phyloP scores from a whole-genome alignment of 2,329 filamentous ascomycete species.

The Lachnellula occidentalis region DNA sequence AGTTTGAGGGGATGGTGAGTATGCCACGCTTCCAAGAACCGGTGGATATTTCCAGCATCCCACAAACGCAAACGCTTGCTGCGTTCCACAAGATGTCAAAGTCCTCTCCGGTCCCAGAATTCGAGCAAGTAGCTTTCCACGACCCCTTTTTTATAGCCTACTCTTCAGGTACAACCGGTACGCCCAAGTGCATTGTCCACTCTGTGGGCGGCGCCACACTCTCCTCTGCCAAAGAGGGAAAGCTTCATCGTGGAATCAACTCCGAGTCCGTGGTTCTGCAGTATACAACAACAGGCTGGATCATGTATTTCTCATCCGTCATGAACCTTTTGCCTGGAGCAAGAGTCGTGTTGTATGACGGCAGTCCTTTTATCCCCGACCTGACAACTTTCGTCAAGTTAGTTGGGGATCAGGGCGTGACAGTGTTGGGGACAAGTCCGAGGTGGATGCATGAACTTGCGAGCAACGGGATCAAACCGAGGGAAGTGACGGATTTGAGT shows the following conservation, averaged over 20 bases:
- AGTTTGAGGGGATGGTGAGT: constrained; percentile 59
- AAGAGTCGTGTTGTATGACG: constrained; percentile 70
- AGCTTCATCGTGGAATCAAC: constrained; percentile 43
- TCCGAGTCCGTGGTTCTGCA: constrained; percentile 44
- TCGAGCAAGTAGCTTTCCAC: constrained; percentile 34
- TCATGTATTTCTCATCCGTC: constrained; percentile 72
- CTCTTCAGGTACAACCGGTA: constrained; percentile 74
- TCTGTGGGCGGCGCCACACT: constrained; percentile 61
- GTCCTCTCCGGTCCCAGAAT: constrained; percentile 7
- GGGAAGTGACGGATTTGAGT: constrained; percentile 54
- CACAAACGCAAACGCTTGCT: constrained; percentile 33
- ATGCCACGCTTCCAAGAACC: constrained; percentile 60
- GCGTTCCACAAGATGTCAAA: constrained; percentile 37
- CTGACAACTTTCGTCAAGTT: constrained; percentile 57
- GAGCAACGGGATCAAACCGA: constrained; percentile 55
- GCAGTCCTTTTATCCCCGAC: constrained; percentile 71
- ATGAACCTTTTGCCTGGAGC: constrained; percentile 54
- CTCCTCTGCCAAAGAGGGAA: constrained; percentile 55
- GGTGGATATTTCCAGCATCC: constrained; percentile 51
- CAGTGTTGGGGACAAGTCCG: constrained; percentile 69
- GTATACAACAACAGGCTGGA: constrained; percentile 71
- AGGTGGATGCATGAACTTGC: constrained; percentile 71
- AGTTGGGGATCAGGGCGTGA: constrained; percentile 58
- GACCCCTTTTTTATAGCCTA: constrained; percentile 77
- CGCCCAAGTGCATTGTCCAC: constrained; percentile 82